A percentile compares a stretch with the other conserved stretches of the same genome.
Conservation (phyloP, 306 rosid species). For the Leucaena leucocephala region DNA sequence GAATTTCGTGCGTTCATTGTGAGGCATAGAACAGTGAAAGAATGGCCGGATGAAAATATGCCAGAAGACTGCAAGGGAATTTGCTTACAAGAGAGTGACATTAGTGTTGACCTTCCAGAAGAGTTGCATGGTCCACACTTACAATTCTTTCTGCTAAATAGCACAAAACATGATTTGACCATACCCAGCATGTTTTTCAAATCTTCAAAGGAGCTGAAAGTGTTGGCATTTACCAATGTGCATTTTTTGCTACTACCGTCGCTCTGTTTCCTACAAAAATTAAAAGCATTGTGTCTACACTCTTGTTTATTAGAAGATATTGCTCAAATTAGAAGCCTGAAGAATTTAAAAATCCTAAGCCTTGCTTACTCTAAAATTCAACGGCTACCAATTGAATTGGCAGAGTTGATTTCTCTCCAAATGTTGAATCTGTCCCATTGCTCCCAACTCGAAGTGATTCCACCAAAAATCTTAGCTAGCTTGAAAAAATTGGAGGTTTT, state of each 20-base stretch:
- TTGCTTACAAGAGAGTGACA: neutral
- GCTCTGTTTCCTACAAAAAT: neutral
- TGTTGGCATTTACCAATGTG: neutral
- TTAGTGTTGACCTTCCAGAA: neutral
- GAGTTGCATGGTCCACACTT: neutral
- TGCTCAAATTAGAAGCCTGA: neutral
- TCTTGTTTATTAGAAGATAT: neutral
- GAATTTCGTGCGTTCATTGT: neutral
- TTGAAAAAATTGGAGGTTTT: too few species aligned
- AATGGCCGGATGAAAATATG: neutral
- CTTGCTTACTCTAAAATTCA: neutral
- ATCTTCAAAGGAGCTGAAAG: neutral
- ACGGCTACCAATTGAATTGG: neutral
- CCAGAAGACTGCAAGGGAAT: neutral
- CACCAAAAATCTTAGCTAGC: neutral
- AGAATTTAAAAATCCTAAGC: neutral
- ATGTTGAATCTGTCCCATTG: neutral
- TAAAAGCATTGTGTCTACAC: neutral
- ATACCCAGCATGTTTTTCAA: neutral
- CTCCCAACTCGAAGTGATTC: neutral
- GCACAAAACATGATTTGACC: neutral
- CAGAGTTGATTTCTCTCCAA: neutral
- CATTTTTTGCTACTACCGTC: neutral
- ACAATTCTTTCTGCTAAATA: neutral
- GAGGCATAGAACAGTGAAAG: neutral